phyloP scores from a whole-genome alignment of 148 eudicot species.

The Nyssa sinensis region DNA sequence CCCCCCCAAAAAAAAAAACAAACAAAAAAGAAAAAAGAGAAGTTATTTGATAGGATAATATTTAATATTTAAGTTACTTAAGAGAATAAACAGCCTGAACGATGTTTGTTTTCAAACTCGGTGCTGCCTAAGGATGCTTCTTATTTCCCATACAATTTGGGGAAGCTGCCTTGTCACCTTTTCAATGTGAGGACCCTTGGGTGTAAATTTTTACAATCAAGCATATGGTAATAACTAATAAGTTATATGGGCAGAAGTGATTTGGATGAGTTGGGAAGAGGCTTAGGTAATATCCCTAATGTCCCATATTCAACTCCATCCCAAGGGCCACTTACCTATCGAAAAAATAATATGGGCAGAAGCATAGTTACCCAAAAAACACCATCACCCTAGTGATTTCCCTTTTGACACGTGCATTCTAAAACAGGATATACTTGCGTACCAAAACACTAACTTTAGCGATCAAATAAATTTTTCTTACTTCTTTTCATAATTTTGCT shows the following conservation, averaged over 20 bases:
- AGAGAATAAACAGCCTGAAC: background rate
- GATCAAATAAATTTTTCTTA: no score
- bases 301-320: no score
- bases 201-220: no score
- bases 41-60: background rate
- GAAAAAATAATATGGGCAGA: background rate
- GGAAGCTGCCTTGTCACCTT: no score
- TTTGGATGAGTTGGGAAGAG: background rate
- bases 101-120: background rate
- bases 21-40: background rate
- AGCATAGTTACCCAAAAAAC: background rate
- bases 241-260: background rate
- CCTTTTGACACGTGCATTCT: no score
- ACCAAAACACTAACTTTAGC: no score
- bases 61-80: background rate
- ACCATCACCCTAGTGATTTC: no score
- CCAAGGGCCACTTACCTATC: no score
- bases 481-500: no score
- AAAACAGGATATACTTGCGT: no score
- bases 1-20: background rate
- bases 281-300: no score
- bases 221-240: background rate
- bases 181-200: background rate
- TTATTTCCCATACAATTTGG: background rate
- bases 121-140: background rate